Base-by-base conservation (phyloP, 257 asterid species). In the Perilla frutescens region DNA sequence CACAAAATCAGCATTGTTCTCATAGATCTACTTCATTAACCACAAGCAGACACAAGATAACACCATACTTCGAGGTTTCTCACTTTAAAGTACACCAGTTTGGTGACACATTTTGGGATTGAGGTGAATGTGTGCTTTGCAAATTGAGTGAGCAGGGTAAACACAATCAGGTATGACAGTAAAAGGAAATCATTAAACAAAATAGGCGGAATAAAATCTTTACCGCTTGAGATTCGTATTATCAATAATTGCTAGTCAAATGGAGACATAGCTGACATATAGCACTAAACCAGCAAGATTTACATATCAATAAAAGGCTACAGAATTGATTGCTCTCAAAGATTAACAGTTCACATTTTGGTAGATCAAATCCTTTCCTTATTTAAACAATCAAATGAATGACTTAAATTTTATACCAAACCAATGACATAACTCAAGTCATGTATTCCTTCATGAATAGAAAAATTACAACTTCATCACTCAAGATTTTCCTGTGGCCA, bases 351-450 rank as follows among this genome's bases (percentile, higher is more conserved):
- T 74, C 69, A 73, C 58, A 56, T 20, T 51, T 70, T 70, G 60
- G 47, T 48, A 31, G 55, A 63, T 76, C 48, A 57, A 68, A 71
- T 47, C 62, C 36, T 61, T 55, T 69, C 54, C 41, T 4, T 15
- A 13, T 37, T 29, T 44, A 32, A 53, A 50, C 26, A 10, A 73
- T 6, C 3, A 63, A 57, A 41, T 2, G 49, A 20, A 58, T 47
- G 49, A 37, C 43, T 26, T 47, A 12, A 55, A 66, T 11, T 65
- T 74, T 56, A 56, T 66, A 66, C 9, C 2, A 29, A 10, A 66
- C 9, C 2, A 29, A 10, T 14, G 15, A 7, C 43, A 65, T 7
- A 36, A 67, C 43, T 37, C 36, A 60, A 56, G 79, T 15, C 62
- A 15, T 66, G 73, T 48, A 43, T 32, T 56, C 50, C 66, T 41